A percentile compares a stretch with the other conserved stretches of the same genome.
Evolutionary conservation across 257 asterid species (phyloP).

Genomic region (Thymus quinquecostatus): DNA sequence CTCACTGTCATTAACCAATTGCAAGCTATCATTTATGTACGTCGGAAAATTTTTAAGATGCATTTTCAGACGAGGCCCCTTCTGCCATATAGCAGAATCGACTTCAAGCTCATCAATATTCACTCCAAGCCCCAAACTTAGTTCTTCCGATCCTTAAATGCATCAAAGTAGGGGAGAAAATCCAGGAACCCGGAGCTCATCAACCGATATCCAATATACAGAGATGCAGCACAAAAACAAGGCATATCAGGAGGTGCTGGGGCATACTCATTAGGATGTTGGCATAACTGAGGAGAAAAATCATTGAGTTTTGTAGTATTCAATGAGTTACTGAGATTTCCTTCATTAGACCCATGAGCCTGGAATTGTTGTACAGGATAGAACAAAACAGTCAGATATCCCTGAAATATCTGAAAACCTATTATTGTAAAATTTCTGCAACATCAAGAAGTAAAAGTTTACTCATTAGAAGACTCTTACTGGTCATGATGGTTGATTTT

Average conservation of each 20-base stretch:
- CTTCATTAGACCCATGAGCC: slow-evolving; percentile 61
- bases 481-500: too few relatives aligned
- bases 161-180: slow-evolving; percentile 53
- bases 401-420: slow-evolving; percentile 66
- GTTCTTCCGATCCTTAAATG: slow-evolving; percentile 51
- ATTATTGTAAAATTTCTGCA: slow-evolving; percentile 77
- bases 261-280: slow-evolving; percentile 60
- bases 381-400: slow-evolving; percentile 1
- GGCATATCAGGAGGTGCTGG: slow-evolving; percentile 48
- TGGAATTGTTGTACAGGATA: slow-evolving; percentile 37
- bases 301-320: slow-evolving; percentile 33
- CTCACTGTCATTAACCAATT: slow-evolving; percentile 58
- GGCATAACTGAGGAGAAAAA: slow-evolving; percentile 60
- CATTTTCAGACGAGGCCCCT: slow-evolving; percentile 79
- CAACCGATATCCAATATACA: slow-evolving; percentile 77
- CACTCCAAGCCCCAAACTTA: slow-evolving; percentile 58
- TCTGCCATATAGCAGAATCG: slow-evolving; percentile 58
- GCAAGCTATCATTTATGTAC: slow-evolving; percentile 28
- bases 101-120: slow-evolving; percentile 57
- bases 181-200: slow-evolving; percentile 84
- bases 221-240: slow-evolving; percentile 85
- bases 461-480: not conserved
- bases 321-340: slow-evolving; percentile 39
- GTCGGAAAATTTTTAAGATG: slow-evolving; percentile 70
- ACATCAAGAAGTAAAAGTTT: slow-evolving; percentile 10